Conservation (phyloP, 1,139 yeast species). For the Lodderomyces margitis region DNA sequence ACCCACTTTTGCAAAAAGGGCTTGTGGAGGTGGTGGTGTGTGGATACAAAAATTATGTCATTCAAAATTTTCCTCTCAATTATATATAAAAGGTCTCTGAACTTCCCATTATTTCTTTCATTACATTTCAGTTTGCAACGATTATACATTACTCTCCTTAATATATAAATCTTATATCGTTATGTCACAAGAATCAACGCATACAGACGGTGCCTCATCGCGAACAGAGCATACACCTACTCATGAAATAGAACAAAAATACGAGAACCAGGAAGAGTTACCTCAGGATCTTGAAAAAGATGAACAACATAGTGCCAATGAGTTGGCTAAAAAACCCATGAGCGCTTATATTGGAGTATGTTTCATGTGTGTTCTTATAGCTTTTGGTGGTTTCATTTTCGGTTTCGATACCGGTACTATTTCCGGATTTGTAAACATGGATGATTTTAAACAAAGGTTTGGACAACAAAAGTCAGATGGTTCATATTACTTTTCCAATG, state of each 20-base stretch:
- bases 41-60: no score
- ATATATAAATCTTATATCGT: not conserved
- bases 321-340: constrained; percentile 10
- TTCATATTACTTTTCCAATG: constrained; percentile 36
- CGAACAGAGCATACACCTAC: not conserved
- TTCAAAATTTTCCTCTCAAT: no score
- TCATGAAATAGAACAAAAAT: constrained; percentile 42
- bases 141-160: not conserved
- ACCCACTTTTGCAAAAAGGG: not conserved
- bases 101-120: no score
- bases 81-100: no score
- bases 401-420: constrained; percentile 78
- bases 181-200: constrained; percentile 5
- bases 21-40: no score
- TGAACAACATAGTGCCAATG: not conserved
- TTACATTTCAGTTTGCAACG: no score
- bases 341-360: constrained; percentile 10
- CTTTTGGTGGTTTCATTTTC: constrained; percentile 69
- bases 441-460: constrained; percentile 47
- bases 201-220: constrained; percentile 1
- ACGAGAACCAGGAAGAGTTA: constrained; percentile 1
- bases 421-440: constrained; percentile 64
- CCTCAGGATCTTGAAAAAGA: constrained; percentile 1
- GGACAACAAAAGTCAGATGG: constrained; percentile 36
- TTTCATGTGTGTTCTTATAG: constrained; percentile 36